Conservation (phyloP, 2,329 filamentous ascomycete genomes). For the Stagonosporopsis rhizophila region DNA sequence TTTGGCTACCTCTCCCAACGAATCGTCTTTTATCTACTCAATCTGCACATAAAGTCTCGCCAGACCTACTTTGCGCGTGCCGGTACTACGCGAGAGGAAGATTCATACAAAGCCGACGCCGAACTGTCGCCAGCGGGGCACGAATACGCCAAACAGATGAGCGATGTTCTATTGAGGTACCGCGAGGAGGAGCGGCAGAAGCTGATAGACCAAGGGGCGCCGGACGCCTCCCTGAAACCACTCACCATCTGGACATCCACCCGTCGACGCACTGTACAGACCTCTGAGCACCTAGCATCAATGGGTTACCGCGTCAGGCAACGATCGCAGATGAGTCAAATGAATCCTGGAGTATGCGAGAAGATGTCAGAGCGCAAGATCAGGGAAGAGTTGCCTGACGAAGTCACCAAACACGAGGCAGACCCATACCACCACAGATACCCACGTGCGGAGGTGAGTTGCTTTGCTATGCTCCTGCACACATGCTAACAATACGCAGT, state of each 20-base stretch:
- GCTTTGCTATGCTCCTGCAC: background rate
- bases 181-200: conserved; percentile 80
- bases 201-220: conserved; percentile 71
- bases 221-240: conserved; percentile 74
- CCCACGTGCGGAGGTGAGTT: conserved; percentile 82
- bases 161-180: conserved; percentile 80
- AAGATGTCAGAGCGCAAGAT: conserved; percentile 87
- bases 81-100: conserved; percentile 84
- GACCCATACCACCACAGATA: conserved; percentile 98
- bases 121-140: conserved; percentile 80
- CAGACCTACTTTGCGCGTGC: conserved; percentile 92
- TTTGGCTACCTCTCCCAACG: conserved; percentile 97
- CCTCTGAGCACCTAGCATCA: conserved; percentile 78
- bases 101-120: conserved; percentile 91
- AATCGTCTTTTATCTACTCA: conserved; percentile 98
- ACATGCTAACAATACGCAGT: conserved; percentile 61
- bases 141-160: conserved; percentile 73
- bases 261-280: conserved; percentile 86
- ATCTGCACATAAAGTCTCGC: conserved; percentile 93
- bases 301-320: conserved; percentile 87
- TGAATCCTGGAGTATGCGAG: conserved; percentile 96
- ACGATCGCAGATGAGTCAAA: conserved; percentile 93
- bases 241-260: conserved; percentile 96
- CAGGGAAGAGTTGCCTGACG: conserved; percentile 82
- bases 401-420: conserved; percentile 88